These are phyloP conservation scores for Pythium monospermum DNA, from an alignment of 352 stramenopile genomes.

Conservation along the genomic window DNA sequence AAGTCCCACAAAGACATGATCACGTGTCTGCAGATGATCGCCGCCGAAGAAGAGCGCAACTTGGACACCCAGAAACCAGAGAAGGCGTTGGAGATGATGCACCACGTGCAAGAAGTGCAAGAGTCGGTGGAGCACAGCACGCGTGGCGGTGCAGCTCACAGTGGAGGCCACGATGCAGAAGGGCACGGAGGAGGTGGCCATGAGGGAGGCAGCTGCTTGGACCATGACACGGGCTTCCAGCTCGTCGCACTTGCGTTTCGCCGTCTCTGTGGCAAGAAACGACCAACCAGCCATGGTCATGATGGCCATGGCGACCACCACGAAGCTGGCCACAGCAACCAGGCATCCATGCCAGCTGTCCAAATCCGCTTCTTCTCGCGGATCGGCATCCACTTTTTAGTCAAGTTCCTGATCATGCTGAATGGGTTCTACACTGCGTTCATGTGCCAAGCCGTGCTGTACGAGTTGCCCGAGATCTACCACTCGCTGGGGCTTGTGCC, in stretches of 20 bases:
- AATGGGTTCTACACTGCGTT: constrained; percentile 22
- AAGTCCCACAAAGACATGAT: constrained; percentile 14
- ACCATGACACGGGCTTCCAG: constrained; percentile 18
- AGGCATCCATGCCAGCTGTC: constrained; percentile 7
- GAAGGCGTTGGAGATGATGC: constrained; percentile 15
- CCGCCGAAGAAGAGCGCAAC: constrained; percentile 9
- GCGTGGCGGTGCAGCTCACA: neutral
- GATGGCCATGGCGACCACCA: constrained; percentile 2
- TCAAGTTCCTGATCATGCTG: constrained; percentile 21
- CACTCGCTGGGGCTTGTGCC: neutral
- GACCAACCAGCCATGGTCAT: constrained; percentile 5
- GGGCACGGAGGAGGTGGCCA: constrained; percentile 1
- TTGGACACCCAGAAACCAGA: constrained; percentile 10
- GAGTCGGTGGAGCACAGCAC: constrained; percentile 7
- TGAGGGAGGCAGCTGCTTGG: constrained; percentile 10
- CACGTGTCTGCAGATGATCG: constrained; percentile 10
- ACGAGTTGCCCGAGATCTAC: constrained; percentile 15
- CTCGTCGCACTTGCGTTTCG: constrained; percentile 9
- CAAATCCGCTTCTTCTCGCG: constrained; percentile 22
- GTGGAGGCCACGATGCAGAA: neutral
- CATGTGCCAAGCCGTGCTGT: constrained; percentile 16
- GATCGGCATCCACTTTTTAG: constrained; percentile 12
- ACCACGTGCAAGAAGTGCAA: constrained; percentile 13
- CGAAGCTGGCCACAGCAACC: neutral
- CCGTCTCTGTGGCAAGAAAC: constrained; percentile 12